phyloP scores from a whole-genome alignment of 2,329 filamentous ascomycete genomes.

The Colletotrichum melonis region DNA sequence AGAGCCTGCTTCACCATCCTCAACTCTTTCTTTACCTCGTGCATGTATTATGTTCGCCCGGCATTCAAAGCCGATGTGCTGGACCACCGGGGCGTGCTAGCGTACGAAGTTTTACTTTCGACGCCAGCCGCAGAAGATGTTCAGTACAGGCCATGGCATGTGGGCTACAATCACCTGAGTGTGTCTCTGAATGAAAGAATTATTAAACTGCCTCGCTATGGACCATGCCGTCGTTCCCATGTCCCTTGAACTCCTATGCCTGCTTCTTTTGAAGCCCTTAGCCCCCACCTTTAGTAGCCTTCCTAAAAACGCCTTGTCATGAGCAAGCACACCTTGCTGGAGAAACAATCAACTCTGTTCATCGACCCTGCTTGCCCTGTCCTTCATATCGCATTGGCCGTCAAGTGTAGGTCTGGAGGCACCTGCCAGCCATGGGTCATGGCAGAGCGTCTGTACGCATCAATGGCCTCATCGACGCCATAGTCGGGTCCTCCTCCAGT shows the following conservation, averaged over 20 bases:
- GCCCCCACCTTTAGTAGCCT: neutral
- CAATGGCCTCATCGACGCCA: constrained; percentile 74
- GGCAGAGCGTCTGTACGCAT: constrained; percentile 71
- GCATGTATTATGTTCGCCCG: too few relatives aligned
- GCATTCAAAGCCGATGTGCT: too few relatives aligned
- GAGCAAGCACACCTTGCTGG: neutral
- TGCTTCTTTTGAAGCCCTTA: neutral
- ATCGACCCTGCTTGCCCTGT: too few relatives aligned
- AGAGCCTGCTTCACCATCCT: too few relatives aligned
- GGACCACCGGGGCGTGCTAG: too few relatives aligned
- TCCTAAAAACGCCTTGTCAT: neutral
- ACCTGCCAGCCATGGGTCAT: constrained; percentile 77
- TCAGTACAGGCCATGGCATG: too few relatives aligned
- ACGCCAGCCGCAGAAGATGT: too few relatives aligned
- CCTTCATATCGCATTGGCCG: constrained; percentile 44
- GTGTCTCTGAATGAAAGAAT: too few relatives aligned
- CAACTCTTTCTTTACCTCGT: too few relatives aligned
- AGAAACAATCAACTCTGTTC: too few relatives aligned
- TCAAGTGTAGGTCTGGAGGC: constrained; percentile 69
- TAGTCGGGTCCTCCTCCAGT: constrained; percentile 63
- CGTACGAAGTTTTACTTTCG: too few relatives aligned
- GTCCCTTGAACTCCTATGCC: neutral
- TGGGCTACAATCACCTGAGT: too few relatives aligned
- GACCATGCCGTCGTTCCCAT: neutral
- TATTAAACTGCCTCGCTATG: neutral